A percentile compares a stretch with the other conserved stretches of the same genome.
Conservation (phyloP, 106 monocot genomes). For the Apostasia ramifera region DNA sequence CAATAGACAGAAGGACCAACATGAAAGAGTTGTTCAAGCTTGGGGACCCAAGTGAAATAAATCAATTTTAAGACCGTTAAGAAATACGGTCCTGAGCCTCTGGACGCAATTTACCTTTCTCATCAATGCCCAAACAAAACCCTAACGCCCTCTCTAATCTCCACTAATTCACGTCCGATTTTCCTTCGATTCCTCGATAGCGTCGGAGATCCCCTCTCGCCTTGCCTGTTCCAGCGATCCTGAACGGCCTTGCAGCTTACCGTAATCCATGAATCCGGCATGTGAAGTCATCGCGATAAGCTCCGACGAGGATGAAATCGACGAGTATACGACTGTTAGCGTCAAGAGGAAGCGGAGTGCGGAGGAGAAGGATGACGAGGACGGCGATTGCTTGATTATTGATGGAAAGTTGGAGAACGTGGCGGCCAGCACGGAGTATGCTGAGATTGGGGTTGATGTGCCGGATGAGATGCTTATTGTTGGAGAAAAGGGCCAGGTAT, state of each 20-base stretch:
- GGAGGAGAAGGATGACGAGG: not conserved
- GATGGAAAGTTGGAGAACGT: not conserved
- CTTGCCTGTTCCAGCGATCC: too few species aligned
- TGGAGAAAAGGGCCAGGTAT: conserved; percentile 10
- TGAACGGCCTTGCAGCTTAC: too few species aligned
- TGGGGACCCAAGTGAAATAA: too few species aligned
- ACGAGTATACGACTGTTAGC: not conserved
- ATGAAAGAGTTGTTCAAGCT: too few species aligned
- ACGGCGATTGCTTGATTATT: conserved; percentile 3
- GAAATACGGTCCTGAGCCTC: too few species aligned
- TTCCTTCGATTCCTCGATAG: too few species aligned
- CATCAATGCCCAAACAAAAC: too few species aligned
- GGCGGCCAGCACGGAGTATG: not conserved
- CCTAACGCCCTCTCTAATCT: too few species aligned
- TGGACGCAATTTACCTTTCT: too few species aligned
- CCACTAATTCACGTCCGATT: too few species aligned
- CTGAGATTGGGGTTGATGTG: conserved; percentile 1
- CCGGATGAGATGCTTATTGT: conserved; percentile 11
- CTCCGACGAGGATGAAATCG: not conserved
- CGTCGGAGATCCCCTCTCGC: not conserved
- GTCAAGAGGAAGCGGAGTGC: not conserved
- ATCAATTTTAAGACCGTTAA: too few species aligned
- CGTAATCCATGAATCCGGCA: not conserved
- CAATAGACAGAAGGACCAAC: too few species aligned
- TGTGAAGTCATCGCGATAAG: conserved; percentile 4